phyloP scores from a whole-genome alignment of 129 eudicot species.

The Centrapalus pauciflorus region DNA sequence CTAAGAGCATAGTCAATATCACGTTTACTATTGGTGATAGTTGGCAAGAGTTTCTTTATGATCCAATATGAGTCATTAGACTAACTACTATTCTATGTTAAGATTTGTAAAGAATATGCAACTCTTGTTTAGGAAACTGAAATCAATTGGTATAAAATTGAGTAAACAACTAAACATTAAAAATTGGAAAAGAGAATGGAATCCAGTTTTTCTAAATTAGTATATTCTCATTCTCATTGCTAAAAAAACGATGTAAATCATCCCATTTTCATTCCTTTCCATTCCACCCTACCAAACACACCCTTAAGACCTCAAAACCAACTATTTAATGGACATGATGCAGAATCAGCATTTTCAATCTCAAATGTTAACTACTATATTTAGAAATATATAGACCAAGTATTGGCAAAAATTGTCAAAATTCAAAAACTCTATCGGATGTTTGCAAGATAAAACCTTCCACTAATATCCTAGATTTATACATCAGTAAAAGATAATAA shows the following conservation, averaged over 20 bases:
- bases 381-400: background rate
- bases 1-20: background rate
- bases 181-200: too few relatives aligned
- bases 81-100: too few relatives aligned
- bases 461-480: background rate
- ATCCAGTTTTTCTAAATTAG: too few relatives aligned
- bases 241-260: too few relatives aligned
- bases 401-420: background rate
- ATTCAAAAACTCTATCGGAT: background rate
- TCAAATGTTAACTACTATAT: background rate
- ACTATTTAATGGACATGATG: background rate
- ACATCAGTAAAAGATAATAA: background rate
- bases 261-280: too few relatives aligned
- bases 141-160: too few relatives aligned
- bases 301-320: background rate
- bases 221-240: too few relatives aligned
- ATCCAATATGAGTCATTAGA: too few relatives aligned
- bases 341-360: background rate
- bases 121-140: too few relatives aligned
- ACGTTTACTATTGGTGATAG: background rate
- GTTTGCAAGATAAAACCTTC: constrained; percentile 1
- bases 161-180: too few relatives aligned
- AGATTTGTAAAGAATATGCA: too few relatives aligned
- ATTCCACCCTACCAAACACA: too few relatives aligned
- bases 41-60: background rate